phyloP scores from a whole-genome alignment of 768 basidiomycete species.

The Porpolomopsis calyptriformis region DNA sequence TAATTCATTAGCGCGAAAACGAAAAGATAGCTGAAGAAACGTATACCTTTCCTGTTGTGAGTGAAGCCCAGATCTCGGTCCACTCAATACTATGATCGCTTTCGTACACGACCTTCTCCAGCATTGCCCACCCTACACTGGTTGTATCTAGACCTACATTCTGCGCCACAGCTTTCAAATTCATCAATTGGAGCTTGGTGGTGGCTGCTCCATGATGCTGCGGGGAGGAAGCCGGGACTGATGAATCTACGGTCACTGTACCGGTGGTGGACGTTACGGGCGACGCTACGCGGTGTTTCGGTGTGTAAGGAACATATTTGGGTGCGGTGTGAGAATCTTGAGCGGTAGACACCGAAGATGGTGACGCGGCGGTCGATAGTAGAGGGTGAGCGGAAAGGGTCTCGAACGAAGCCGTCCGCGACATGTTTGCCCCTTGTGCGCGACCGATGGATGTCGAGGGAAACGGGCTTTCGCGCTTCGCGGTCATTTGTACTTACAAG shows the following conservation, averaged over 20 bases:
- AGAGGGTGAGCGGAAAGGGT: slow-evolving; percentile 54
- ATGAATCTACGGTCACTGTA: slow-evolving; percentile 33
- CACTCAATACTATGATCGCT: slow-evolving; percentile 43
- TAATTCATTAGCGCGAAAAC: slow-evolving; percentile 3
- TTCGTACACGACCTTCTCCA: slow-evolving; percentile 54
- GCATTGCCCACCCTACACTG: slow-evolving; percentile 65
- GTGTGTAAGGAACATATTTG: slow-evolving; percentile 70
- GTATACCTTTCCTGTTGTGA: slow-evolving; percentile 61
- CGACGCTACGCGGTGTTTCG: slow-evolving; percentile 46
- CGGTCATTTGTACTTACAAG: background rate
- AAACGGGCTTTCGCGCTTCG: slow-evolving; percentile 21
- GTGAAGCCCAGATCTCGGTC: slow-evolving; percentile 54
- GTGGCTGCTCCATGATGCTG: slow-evolving; percentile 49
- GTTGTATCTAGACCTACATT: slow-evolving; percentile 51
- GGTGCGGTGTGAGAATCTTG: slow-evolving; percentile 26
- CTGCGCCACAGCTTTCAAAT: slow-evolving; percentile 65
- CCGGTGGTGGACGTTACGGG: slow-evolving; percentile 37
- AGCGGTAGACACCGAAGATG: slow-evolving; percentile 19
- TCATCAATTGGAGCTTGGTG: slow-evolving; percentile 59
- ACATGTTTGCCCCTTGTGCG: slow-evolving; percentile 31
- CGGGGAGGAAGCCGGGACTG: slow-evolving; percentile 30
- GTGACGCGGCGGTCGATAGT: slow-evolving; percentile 33
- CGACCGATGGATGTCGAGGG: slow-evolving; percentile 49
- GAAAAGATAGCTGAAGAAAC: slow-evolving; percentile 12
- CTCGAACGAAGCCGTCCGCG: slow-evolving; percentile 40